Base-by-base conservation (phyloP, 2,329 filamentous ascomycete species). In the Fusarium nelsonii region DNA sequence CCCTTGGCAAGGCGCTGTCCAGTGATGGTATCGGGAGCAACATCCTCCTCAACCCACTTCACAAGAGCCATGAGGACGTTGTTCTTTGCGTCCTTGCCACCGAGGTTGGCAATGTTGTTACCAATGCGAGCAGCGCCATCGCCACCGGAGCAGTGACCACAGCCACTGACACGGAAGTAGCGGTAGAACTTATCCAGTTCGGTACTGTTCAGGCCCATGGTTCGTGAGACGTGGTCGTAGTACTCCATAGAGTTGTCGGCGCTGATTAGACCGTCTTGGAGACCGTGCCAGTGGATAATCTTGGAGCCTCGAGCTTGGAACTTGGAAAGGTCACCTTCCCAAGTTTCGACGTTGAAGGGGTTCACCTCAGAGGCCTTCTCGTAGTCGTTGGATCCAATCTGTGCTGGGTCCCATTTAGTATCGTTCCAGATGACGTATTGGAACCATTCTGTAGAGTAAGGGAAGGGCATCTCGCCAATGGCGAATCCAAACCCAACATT, bases 71-170 rank as follows among this genome's bases (percentile, higher is more conserved):
- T 77, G 3, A 87, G 75, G 0, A 85, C 76, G 20, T 87, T 87
- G 33, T 81, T 75, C 11, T 80, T 74, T 0, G 79, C 75, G 7
- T 82, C 72, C 4, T 71, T 65, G 2, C 70, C 72, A 5, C 73
- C 59, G 0, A 72, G 11, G 12, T 54, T 71, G 15, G n/a, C 68
- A 51, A 6, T 54, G 65, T 58, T 78, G 58, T 65, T 69, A 3
- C 79, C 78, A 6, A 81, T 61, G 7, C 68, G 64, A 61, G 69
- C 78, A 0, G 84, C 84, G 1, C 85, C 85, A 7, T 75, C 76
- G 14, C 86, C 86, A 3, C 68, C 52, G 8, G 65, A 52, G 68
- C 85, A 88, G 74, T 88, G 85, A 0, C 86, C 86, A 0, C 85
- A 85, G 3, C 68, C 68, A 4, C 63, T 70, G n/a, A 88, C 80